A percentile compares a stretch with the other conserved stretches of the same genome.
Conservation (phyloP, 192 early-diverging fungal species). For the Dissophora globulifera region DNA sequence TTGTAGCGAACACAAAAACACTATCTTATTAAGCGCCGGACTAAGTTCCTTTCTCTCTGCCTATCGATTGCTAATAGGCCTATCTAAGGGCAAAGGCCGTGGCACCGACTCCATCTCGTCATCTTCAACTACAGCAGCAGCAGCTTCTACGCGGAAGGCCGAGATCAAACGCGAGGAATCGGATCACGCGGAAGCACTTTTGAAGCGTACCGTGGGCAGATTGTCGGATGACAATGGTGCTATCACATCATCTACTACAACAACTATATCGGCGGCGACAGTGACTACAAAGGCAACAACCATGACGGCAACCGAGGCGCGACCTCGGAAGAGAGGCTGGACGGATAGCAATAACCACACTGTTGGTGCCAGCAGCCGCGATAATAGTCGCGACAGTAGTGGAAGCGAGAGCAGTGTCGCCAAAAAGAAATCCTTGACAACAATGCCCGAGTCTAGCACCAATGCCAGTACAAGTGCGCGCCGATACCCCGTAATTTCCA, state of each 20-base stretch:
- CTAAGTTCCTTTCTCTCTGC: too few relatives aligned
- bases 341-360: too few relatives aligned
- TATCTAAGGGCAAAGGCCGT: not conserved
- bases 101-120: not conserved
- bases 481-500: slow-evolving; percentile 6
- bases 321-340: not conserved
- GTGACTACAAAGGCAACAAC: not conserved
- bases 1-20: not conserved
- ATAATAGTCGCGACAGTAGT: not conserved
- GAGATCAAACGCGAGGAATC: slow-evolving; percentile 39
- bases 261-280: not conserved
- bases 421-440: not conserved
- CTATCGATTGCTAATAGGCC: not conserved
- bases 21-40: too few relatives aligned
- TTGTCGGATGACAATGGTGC: not conserved
- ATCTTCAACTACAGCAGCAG: not conserved
- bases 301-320: too few relatives aligned
- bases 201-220: not conserved
- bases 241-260: not conserved
- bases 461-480: not conserved
- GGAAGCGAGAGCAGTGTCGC: not conserved
- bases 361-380: too few relatives aligned
- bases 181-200: not conserved
- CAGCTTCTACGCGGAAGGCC: not conserved
- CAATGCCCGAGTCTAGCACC: not conserved